phyloP scores from a whole-genome alignment of 2,329 filamentous ascomycete species.

The Colletotrichum lini region DNA sequence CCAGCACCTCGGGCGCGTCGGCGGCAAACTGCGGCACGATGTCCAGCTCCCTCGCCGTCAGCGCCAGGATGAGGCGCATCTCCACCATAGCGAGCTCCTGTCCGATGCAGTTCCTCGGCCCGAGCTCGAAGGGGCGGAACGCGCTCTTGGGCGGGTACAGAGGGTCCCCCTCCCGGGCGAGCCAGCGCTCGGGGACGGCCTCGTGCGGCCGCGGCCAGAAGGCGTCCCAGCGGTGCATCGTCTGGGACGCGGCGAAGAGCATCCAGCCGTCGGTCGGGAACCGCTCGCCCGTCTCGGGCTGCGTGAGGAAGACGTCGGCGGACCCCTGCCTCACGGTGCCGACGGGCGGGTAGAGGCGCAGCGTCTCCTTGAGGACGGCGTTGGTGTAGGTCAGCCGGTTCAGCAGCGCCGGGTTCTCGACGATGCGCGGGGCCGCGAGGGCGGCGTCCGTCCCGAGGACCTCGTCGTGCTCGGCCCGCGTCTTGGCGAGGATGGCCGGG shows the following conservation, averaged over 20 bases:
- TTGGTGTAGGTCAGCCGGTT: constrained; percentile 66
- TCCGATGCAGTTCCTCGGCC: constrained; percentile 67
- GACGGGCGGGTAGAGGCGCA: constrained; percentile 66
- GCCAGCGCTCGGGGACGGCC: constrained; percentile 61
- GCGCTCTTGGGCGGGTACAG: constrained; percentile 59
- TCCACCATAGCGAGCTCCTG: constrained; percentile 70
- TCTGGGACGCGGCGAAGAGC: constrained; percentile 43
- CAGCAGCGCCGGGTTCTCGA: constrained; percentile 59
- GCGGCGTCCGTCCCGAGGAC: constrained; percentile 61
- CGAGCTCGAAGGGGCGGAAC: constrained; percentile 69
- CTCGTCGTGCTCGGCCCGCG: constrained; percentile 51
- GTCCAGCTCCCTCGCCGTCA: constrained; percentile 65
- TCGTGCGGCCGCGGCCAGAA: constrained; percentile 56
- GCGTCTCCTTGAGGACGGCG: constrained; percentile 67
- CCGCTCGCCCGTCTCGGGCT: constrained; percentile 58
- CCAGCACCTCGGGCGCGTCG: constrained; percentile 51
- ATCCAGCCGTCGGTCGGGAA: constrained; percentile 58
- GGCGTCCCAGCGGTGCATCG: constrained; percentile 50
- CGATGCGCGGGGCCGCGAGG: constrained; percentile 56
- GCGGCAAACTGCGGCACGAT: constrained; percentile 58
- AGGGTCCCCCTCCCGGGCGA: constrained; percentile 50
- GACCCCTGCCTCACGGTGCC: constrained; percentile 55
- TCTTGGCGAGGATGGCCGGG: constrained; percentile 44
- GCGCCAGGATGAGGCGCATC: constrained; percentile 62
- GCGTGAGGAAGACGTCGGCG: constrained; percentile 54